Percentiles rank a stretch among this genome's conserved stretches.
These are phyloP conservation scores for Penicillium antarcticum DNA, from an alignment of 495 filamentous ascomycete species.

Conservation along the genomic window DNA sequence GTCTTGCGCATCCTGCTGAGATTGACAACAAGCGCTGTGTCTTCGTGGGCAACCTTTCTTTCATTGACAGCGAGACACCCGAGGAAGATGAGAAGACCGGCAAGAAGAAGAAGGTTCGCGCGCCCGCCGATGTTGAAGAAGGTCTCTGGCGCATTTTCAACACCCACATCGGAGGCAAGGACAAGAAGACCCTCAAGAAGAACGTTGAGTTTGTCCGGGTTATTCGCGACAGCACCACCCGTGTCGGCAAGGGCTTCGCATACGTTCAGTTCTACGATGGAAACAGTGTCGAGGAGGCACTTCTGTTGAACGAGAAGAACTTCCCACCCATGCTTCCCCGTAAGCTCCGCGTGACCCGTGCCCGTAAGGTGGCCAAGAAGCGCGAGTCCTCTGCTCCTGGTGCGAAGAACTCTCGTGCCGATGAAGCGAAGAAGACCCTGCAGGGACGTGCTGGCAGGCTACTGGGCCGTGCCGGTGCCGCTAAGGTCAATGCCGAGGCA, in stretches of 20 bases:
- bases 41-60: slow-evolving; percentile 94
- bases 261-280: slow-evolving; percentile 95
- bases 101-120: slow-evolving; percentile 60
- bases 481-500: slow-evolving; percentile 51
- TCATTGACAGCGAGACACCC: slow-evolving; percentile 77
- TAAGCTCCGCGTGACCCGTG: slow-evolving; percentile 79
- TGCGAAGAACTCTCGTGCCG: slow-evolving; percentile 51
- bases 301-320: slow-evolving; percentile 83
- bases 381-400: slow-evolving; percentile 37
- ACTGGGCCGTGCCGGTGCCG: slow-evolving; percentile 75
- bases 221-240: slow-evolving; percentile 81
- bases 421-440: slow-evolving; percentile 64
- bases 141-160: slow-evolving; percentile 88
- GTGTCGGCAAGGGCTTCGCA: slow-evolving; percentile 95
- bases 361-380: slow-evolving; percentile 74
- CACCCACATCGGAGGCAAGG: slow-evolving; percentile 41
- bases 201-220: slow-evolving; percentile 91
- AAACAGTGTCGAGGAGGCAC: slow-evolving; percentile 82
- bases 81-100: slow-evolving; percentile 51
- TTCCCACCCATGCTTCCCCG: slow-evolving; percentile 90
- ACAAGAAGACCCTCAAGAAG: slow-evolving; percentile 51
- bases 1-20: slow-evolving; percentile 78
- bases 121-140: slow-evolving; percentile 89
- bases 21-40: slow-evolving; percentile 86
- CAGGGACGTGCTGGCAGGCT: slow-evolving; percentile 78